Percentiles rank a stretch among this genome's conserved stretches.
Evolutionary conservation across 345 rosid genomes (phyloP).

Genomic region (Schrenkiella parvula): DNA sequence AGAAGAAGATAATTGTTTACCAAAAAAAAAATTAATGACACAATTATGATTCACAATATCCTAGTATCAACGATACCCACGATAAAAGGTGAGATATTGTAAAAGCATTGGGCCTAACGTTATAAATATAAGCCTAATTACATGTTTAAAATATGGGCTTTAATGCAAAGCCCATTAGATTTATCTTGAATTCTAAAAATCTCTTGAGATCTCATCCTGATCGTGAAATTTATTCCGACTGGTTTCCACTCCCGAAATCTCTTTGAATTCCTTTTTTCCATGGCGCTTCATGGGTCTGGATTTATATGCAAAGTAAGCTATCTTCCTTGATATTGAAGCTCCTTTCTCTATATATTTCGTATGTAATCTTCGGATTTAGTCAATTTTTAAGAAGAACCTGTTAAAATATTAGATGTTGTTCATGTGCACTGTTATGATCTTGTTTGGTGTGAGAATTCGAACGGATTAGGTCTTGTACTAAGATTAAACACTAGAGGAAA

Average conservation of each 20-base stretch:
- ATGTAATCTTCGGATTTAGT: not conserved
- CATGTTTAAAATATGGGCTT: not conserved
- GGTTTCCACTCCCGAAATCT: not conserved
- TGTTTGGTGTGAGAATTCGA: not conserved
- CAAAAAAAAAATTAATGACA: not conserved
- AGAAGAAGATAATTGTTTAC: no score
- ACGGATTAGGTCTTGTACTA: not conserved
- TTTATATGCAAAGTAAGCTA: slow-evolving; percentile 38
- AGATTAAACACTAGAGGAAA: not conserved
- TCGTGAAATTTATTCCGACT: not conserved
- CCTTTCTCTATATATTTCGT: not conserved
- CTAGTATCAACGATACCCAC: no score
- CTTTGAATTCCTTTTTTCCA: slow-evolving; percentile 17
- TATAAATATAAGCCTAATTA: not conserved
- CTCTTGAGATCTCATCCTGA: not conserved
- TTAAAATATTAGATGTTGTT: not conserved
- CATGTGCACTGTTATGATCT: not conserved
- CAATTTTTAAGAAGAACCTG: not conserved
- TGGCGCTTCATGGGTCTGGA: slow-evolving; percentile 44
- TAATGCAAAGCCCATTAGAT: not conserved
- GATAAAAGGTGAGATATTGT: no score
- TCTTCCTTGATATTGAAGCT: no score
- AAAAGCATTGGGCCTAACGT: not conserved
- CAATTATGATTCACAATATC: not conserved
- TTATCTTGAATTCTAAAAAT: not conserved